Percentiles rank a stretch among this genome's conserved stretches.
Evolutionary conservation across 2,329 filamentous ascomycete genomes (phyloP).

Genomic region (Furcasterigmium furcatum): DNA sequence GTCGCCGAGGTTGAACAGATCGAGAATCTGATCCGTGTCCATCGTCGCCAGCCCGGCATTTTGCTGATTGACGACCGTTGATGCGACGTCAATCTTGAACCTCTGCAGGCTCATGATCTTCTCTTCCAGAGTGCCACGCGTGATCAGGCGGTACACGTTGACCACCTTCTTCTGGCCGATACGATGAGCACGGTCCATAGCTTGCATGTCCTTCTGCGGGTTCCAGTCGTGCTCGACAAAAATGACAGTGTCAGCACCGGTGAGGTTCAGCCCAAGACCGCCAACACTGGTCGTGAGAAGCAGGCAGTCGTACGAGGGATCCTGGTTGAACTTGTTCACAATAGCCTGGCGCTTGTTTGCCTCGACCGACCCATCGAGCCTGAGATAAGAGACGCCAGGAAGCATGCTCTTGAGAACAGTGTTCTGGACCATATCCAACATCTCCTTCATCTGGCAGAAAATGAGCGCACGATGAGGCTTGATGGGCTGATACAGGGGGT

Average conservation of each 20-base stretch:
- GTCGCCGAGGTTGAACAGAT: conserved; percentile 90
- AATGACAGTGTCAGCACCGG: conserved; percentile 96
- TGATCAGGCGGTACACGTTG: conserved; percentile 96
- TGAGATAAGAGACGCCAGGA: conserved; percentile 88
- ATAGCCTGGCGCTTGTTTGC: conserved; percentile 94
- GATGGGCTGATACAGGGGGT: conserved; percentile 73
- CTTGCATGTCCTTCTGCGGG: conserved; percentile 95
- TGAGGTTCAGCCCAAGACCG: conserved; percentile 90
- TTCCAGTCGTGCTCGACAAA: conserved; percentile 99
- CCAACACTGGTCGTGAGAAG: conserved; percentile 94
- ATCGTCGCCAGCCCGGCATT: conserved; percentile 92
- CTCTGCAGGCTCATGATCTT: conserved; percentile 97
- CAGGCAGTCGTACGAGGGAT: conserved; percentile 92
- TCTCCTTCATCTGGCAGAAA: conserved; percentile 99
- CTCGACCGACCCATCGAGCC: conserved; percentile 92
- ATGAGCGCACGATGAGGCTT: conserved; percentile 94
- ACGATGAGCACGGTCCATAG: conserved; percentile 97
- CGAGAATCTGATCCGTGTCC: conserved; percentile 97
- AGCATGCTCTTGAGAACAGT: conserved; percentile 87
- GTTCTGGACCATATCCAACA: conserved; percentile 98
- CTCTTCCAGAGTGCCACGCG: conserved; percentile 91
- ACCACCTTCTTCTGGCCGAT: conserved; percentile 99
- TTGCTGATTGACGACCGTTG: conserved; percentile 97
- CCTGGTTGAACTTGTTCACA: conserved; percentile 97
- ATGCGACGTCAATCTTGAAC: conserved; percentile 99